phyloP scores from a whole-genome alignment of 2,329 filamentous ascomycete genomes.

The Grosmannia serpens region DNA sequence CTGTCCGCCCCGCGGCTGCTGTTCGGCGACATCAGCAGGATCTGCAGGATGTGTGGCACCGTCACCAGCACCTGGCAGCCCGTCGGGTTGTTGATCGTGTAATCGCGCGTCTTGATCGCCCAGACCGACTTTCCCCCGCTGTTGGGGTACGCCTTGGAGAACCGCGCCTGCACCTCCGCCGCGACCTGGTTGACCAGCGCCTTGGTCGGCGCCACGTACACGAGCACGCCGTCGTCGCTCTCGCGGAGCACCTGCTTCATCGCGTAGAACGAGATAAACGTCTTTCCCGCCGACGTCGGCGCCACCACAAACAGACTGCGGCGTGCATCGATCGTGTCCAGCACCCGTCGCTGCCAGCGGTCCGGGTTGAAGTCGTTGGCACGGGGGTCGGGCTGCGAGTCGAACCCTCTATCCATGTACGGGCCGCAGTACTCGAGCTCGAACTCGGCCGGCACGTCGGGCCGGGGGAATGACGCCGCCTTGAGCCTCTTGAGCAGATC shows the following conservation, averaged over 20 bases:
- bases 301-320: slow-evolving; percentile 65
- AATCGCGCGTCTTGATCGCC: slow-evolving; percentile 68
- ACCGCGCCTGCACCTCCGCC: slow-evolving; percentile 64
- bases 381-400: slow-evolving; percentile 54
- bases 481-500: not conserved
- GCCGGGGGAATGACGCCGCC: not conserved
- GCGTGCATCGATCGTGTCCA: slow-evolving; percentile 60
- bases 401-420: slow-evolving; percentile 64
- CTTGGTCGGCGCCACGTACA: slow-evolving; percentile 74
- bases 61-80: slow-evolving; percentile 68
- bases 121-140: slow-evolving; percentile 52
- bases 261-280: slow-evolving; percentile 74
- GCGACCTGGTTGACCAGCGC: slow-evolving; percentile 76
- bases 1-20: slow-evolving; percentile 40
- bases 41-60: slow-evolving; percentile 67
- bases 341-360: slow-evolving; percentile 62
- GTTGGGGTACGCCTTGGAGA: slow-evolving; percentile 53
- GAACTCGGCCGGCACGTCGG: slow-evolving; percentile 33
- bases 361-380: slow-evolving; percentile 58
- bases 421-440: slow-evolving; percentile 59
- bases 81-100: slow-evolving; percentile 60
- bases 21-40: slow-evolving; percentile 56
- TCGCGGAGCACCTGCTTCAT: slow-evolving; percentile 64
- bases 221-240: slow-evolving; percentile 57
- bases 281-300: slow-evolving; percentile 70